These are phyloP conservation scores for Taxawa tesnikishii DNA, from an alignment of 2,329 filamentous ascomycete genomes.

Conservation along the genomic window DNA sequence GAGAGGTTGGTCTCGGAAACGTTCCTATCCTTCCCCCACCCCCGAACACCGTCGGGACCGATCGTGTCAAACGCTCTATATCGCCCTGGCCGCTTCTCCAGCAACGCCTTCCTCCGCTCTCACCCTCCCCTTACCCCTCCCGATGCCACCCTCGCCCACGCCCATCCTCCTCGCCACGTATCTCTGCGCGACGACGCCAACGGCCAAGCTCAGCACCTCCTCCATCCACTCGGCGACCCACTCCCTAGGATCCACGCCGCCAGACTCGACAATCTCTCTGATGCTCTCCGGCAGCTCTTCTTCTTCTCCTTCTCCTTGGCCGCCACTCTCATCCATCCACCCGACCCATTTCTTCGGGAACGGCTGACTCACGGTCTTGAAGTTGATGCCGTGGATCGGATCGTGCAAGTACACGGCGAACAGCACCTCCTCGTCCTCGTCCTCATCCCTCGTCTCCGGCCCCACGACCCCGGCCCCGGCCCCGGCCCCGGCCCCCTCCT, in stretches of 20 bases:
- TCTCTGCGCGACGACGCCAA: conserved; percentile 81
- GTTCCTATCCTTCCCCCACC: no score
- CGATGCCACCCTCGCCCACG: conserved; percentile 67
- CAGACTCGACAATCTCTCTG: conserved; percentile 61
- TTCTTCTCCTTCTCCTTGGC: conserved; percentile 33
- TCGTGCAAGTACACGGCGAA: conserved; percentile 77
- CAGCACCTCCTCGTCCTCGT: conserved; percentile 51
- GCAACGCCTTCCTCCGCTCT: conserved; percentile 43
- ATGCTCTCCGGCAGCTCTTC: conserved; percentile 67
- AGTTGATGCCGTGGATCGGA: conserved; percentile 82
- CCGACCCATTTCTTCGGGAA: conserved; percentile 76
- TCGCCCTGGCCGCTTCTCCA: conserved; percentile 48
- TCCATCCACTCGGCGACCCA: conserved; percentile 98
- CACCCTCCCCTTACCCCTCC: conserved; percentile 44
- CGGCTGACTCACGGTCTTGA: conserved; percentile 68
- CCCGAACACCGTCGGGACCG: no score
- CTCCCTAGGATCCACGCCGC: conserved; percentile 79
- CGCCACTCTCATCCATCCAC: conserved; percentile 69
- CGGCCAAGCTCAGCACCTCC: conserved; percentile 63
- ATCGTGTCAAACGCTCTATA: no score
- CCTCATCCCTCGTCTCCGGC: conserved; percentile 32
- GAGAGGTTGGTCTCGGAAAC: no score
- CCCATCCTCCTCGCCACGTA: conserved; percentile 95
- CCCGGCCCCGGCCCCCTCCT: conserved; percentile 47
- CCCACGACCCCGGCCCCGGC: conserved; percentile 40